Base-by-base conservation (phyloP, 768 basidiomycete species). In the Tremella mesenterica region DNA sequence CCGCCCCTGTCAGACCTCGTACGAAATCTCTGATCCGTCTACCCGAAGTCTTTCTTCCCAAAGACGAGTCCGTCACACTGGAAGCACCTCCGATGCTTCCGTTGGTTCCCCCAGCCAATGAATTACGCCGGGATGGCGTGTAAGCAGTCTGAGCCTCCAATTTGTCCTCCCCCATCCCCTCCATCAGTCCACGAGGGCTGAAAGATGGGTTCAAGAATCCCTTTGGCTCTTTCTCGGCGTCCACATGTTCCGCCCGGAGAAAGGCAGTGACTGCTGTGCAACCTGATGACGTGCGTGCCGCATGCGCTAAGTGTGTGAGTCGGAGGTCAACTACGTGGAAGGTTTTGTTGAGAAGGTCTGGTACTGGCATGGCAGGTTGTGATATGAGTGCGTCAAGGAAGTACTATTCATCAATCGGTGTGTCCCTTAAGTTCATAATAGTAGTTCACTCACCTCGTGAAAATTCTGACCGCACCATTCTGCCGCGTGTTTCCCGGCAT, bases 391-490 rank as follows among this genome's bases (percentile, higher is more conserved):
- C 78, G 16, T 83, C 75, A 31, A 92, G 79, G 46, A 93, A 79
- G 69, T 80, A 80, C 81, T 81, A 59, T 49, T 41, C 18, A 51
- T 52, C 23, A 60, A 51, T 31, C 25, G 23, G 44, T 25, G 18
- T 23, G 27, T 30, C 36, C 29, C 7, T 14, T 10, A 29, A n/a
- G 44, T 2, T 9, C 21, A n/a, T n/a, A n/a, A n/a, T 14, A 38
- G 50, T 18, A 23, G 43, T 33, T 30, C 34, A 47, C 73, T 52
- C 34, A 76, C 91, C 78, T 91, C 83, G 69, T 97, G 91, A 75
- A 99, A 99, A 72, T 97, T 84, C 63, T 80, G 78, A 38, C 95
- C 95, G 74, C 95, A 97, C 92, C 93, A 97, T 73, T 99, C 95
- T 25, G 95, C 95, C 29, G 93, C 92, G 65, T 96, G 88, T 72